Base-by-base conservation (phyloP, 2,329 filamentous ascomycete species). In the Phoma sp. region DNA sequence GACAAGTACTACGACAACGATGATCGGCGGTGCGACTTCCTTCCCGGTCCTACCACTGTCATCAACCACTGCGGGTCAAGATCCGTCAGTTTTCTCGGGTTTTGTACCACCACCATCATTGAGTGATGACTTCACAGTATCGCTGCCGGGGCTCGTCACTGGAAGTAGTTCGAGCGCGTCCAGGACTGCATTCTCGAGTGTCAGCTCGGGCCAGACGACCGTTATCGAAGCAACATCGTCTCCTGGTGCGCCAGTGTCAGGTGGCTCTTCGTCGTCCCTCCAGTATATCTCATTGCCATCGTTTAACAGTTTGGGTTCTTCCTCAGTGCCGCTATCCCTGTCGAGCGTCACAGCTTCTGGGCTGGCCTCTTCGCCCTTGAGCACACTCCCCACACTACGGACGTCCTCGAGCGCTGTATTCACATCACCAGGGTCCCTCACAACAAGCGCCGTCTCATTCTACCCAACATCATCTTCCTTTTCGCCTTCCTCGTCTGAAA, bases 91-190 rank as follows among this genome's bases (percentile, higher is more conserved):
- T 2, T 15, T 29, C 2, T 21, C 31, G 2, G 45, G 45, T 24
- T 29, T 29, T 12, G 5, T 22, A 22, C 17, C 12, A 7, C 33
- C 31, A 22, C 17, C 22, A 7, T 10, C 22, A 3, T 37, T 36
- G 19, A 57, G 49, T 13, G 52, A 31, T 7, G 33, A 19, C 1
- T 59, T 60, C 25, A 62, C 59, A 4, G 32, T 57, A 3, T 55
- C 52, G 12, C 39, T 58, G 9, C 52, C 57, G 27, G 32, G 36
- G 4, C 55, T 38, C 9, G 29, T 22, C 2, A 37, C 17, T 6
- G 9, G 22, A 5, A 40, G 15, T 25, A 6, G 22, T 22, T 3
- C 8, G 19, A 41, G 22, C 15, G 32, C 8, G 2, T 7, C 46
- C 15, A 41, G 27, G 19, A 47, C 41, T 1, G 39, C 27, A 33